Base-by-base conservation (phyloP, 2,329 filamentous ascomycete species). In the Gnomoniopsis smithogilvyi region DNA sequence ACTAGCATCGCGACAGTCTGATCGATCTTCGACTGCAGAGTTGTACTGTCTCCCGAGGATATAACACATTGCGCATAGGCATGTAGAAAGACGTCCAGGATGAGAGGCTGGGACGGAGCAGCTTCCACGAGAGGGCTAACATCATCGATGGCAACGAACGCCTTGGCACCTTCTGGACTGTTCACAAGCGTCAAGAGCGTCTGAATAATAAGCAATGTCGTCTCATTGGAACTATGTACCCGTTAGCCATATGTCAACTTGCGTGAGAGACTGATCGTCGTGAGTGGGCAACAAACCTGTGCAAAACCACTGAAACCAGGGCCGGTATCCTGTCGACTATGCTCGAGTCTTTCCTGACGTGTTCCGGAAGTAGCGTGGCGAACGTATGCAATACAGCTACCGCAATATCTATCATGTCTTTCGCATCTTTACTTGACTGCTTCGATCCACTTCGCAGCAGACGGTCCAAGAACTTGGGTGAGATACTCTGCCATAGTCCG, bases 331-430 rank as follows among this genome's bases (percentile, higher is more conserved):
- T 76, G 26, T 70, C 75, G 3, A 81, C 72, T 33, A 89, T 76
- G 64, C 76, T 81, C 15, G 71, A 63, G 19, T 81, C 72, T 19
- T 73, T 71, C 46, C 72, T 74, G 6, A 74, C 74, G 3, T 75
- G 71, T 3, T 78, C 75, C 0, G 86, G 80, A 3, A 90, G 72
- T 12, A 90, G 70, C 8, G 79, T 72, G 0, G 80, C 72, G 67
- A 90, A 90, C 0, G 81, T 84, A 67, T 88, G 82, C 6, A 89
- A 68, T 14, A 90, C 80, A 33, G 82, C 81, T 3, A 88, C 82
- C 3, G 82, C 84, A 15, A 90, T 73, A 64, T 85, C 81, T 11
- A 88, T 74, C 84, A 89, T 88, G 61, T 85, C 78, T 60, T 75
- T 80, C 14, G 79, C 75, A 62, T 87, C 77, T 22, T 76, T 71